Evolutionary conservation across 148 eudicot species (phyloP).

Genomic region (Polygonum maritimum): DNA sequence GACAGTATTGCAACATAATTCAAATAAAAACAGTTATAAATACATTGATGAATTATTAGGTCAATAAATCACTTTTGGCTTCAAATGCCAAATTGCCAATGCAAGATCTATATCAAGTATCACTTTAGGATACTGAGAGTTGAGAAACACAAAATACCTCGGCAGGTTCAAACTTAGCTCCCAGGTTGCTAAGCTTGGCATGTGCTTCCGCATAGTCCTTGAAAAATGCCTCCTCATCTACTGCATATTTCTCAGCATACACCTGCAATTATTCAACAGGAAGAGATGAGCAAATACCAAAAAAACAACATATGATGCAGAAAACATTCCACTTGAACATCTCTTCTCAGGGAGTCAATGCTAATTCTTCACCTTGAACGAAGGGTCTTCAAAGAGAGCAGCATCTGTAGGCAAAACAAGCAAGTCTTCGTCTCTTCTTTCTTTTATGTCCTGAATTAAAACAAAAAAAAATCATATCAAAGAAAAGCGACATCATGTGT

Average conservation of each 20-base stretch:
- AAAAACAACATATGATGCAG: neutral
- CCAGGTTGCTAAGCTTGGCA: conserved; percentile 91
- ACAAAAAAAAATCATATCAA: conserved; percentile 8
- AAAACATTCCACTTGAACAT: neutral
- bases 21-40: neutral
- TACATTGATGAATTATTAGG: neutral
- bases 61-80: neutral
- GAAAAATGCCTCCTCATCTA: conserved; percentile 73
- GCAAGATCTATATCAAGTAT: neutral
- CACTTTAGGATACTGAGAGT: neutral
- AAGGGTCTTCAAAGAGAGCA: conserved; percentile 81
- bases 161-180: conserved; percentile 92
- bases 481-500: neutral
- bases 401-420: conserved; percentile 99
- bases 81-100: neutral
- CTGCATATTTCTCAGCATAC: conserved; percentile 96
- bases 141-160: conserved; percentile 43
- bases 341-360: neutral
- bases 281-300: neutral
- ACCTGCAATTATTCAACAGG: conserved; percentile 31
- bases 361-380: conserved; percentile 64
- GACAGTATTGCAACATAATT: neutral
- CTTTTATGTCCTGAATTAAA: conserved; percentile 70
- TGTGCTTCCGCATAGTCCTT: conserved; percentile 96
- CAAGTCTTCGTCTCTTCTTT: conserved; percentile 75